Evolutionary conservation across 192 early-diverging fungal genomes (phyloP).

Genomic region (Backusella luteola): DNA sequence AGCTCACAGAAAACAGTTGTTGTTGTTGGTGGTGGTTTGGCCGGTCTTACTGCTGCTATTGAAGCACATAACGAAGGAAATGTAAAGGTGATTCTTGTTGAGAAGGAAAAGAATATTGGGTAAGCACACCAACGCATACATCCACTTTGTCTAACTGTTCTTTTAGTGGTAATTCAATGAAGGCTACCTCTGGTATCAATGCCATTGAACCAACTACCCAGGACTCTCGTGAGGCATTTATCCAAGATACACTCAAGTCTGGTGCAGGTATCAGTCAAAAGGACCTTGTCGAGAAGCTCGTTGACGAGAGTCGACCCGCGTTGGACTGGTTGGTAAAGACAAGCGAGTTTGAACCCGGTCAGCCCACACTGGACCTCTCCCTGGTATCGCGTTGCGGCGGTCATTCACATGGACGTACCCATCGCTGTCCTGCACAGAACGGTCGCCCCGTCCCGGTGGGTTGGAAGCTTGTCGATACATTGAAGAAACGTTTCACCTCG

Average conservation of each 20-base stretch:
- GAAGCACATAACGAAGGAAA: constrained; percentile 23
- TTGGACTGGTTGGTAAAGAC: constrained; percentile 62
- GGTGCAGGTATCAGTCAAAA: constrained; percentile 61
- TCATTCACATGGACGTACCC: constrained; percentile 75
- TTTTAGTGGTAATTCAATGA: constrained; percentile 74
- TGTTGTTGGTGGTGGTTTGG: constrained; percentile 32
- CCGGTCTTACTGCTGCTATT: constrained; percentile 28
- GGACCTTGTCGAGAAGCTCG: constrained; percentile 64
- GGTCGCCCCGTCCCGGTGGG: constrained; percentile 56
- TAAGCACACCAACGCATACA: not conserved
- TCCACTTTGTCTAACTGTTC: not conserved
- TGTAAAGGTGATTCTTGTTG: constrained; percentile 21
- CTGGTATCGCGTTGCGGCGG: constrained; percentile 74
- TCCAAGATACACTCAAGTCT: constrained; percentile 69
- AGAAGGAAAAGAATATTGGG: constrained; percentile 34
- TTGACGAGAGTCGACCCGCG: constrained; percentile 63
- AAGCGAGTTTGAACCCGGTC: constrained; percentile 52
- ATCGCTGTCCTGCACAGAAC: constrained; percentile 44
- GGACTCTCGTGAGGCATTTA: constrained; percentile 42
- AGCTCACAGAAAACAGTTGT: constrained; percentile 12
- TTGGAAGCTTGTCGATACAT: constrained; percentile 74
- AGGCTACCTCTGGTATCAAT: constrained; percentile 88
- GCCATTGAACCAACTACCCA: constrained; percentile 62
- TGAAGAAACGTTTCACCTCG: constrained; percentile 45
- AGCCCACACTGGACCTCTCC: constrained; percentile 57